A percentile compares a stretch with the other conserved stretches of the same genome.
phyloP scores from a whole-genome alignment of 1,284 basidiomycete species.

The Entoloma clypeatum region DNA sequence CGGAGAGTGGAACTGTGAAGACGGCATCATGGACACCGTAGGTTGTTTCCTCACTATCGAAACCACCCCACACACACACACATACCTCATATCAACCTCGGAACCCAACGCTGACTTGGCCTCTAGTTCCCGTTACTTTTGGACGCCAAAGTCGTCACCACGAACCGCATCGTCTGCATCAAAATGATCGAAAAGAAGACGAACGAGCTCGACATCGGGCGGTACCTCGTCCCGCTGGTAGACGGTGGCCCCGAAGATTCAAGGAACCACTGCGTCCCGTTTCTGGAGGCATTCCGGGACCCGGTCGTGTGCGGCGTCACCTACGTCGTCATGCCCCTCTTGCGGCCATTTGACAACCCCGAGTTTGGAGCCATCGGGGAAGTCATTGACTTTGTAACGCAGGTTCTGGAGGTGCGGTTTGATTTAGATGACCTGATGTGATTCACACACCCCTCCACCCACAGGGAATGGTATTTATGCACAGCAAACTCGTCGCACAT shows the following conservation, averaged over 20 bases:
- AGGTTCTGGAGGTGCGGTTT: conserved; percentile 25
- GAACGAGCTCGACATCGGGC: conserved; percentile 13
- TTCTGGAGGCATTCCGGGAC: conserved; percentile 26
- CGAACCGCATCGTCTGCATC: conserved; percentile 8
- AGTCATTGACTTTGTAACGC: conserved; percentile 29
- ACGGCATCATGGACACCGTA: conserved; percentile 4
- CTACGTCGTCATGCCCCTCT: conserved; percentile 28
- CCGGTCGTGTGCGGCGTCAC: conserved; percentile 18
- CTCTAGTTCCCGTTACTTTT: conserved; percentile 7
- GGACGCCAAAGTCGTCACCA: conserved; percentile 1
- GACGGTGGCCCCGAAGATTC: conserved; percentile 5
- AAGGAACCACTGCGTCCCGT: conserved; percentile 29
- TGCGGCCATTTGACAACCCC: conserved; percentile 27
- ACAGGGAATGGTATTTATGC: conserved; percentile 29
- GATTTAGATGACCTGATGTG: background rate
- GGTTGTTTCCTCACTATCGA: background rate
- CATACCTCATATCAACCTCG: background rate
- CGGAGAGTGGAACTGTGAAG: conserved; percentile 8
- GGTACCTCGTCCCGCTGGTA: conserved; percentile 11
- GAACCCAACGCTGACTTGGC: no score
- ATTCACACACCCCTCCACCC: background rate
- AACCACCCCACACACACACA: background rate
- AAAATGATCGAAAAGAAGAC: conserved; percentile 8
- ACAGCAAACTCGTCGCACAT: conserved; percentile 29
- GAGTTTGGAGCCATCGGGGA: conserved; percentile 27